phyloP scores from a whole-genome alignment of 1,284 basidiomycete genomes.

The Cryptococcus sp. region DNA sequence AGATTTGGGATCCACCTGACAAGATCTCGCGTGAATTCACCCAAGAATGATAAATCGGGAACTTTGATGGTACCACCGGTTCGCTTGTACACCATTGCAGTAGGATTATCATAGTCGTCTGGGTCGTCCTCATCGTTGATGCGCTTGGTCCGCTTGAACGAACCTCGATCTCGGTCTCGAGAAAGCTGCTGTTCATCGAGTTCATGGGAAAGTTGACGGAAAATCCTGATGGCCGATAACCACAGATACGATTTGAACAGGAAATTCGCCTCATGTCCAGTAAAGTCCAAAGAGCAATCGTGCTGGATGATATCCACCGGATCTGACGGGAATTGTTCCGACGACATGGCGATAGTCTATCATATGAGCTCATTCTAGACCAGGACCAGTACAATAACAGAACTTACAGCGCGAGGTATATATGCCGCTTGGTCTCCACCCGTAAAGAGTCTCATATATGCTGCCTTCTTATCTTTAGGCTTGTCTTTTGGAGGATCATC shows the following conservation, averaged over 20 bases:
- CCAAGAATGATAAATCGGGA: neutral
- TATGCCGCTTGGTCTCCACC: constrained; percentile 20
- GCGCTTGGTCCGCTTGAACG: constrained; percentile 56
- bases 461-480: neutral
- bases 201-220: constrained; percentile 32
- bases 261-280: constrained; percentile 40
- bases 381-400: neutral
- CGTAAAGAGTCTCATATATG: constrained; percentile 15
- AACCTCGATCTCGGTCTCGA: constrained; percentile 58
- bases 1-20: constrained; percentile 29
- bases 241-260: constrained; percentile 40
- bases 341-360: constrained; percentile 39
- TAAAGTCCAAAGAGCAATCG: constrained; percentile 31
- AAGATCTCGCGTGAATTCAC: neutral
- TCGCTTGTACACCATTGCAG: neutral
- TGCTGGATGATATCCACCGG: constrained; percentile 27
- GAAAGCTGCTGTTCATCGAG: constrained; percentile 34
- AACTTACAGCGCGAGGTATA: neutral
- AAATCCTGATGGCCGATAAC: constrained; percentile 29
- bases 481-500: no score
- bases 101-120: neutral
- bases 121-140: constrained; percentile 52
- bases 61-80: neutral
- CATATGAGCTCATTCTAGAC: constrained; percentile 1
- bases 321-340: constrained; percentile 20